A percentile compares a stretch with the other conserved stretches of the same genome.
These are phyloP conservation scores for Stromatinia cepivora DNA, from an alignment of 2,329 filamentous ascomycete species.

Conservation along the genomic window DNA sequence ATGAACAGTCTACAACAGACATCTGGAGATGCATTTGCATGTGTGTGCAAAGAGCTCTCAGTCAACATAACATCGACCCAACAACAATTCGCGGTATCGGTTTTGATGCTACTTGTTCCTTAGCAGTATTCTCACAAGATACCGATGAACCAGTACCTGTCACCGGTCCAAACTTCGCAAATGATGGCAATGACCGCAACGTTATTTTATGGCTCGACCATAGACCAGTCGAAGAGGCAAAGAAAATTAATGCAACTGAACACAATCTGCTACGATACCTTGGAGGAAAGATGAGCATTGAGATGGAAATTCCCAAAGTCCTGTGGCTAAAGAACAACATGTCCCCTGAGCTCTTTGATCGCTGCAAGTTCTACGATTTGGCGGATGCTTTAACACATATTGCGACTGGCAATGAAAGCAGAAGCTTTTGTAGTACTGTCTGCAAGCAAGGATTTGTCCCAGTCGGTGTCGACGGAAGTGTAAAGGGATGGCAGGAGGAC, in stretches of 20 bases:
- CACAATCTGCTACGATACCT: conserved; percentile 96
- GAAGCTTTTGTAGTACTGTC: conserved; percentile 93
- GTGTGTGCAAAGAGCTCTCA: conserved; percentile 79
- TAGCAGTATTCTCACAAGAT: conserved; percentile 85
- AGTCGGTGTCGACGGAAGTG: conserved; percentile 93
- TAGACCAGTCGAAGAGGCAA: conserved; percentile 84
- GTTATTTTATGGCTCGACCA: conserved; percentile 98
- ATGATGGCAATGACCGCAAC: conserved; percentile 82
- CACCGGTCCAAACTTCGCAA: conserved; percentile 81
- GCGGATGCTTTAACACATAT: conserved; percentile 91
- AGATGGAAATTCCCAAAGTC: conserved; percentile 99
- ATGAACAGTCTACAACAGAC: conserved; percentile 96
- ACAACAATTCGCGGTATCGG: conserved; percentile 82
- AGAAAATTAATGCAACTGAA: conserved; percentile 86
- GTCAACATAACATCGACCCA: conserved; percentile 76
- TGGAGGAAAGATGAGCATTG: conserved; percentile 96
- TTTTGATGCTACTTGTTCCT: conserved; percentile 98
- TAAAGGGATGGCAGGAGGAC: conserved; percentile 97
- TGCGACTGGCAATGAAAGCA: conserved; percentile 85
- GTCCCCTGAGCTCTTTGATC: conserved; percentile 83
- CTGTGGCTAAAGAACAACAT: conserved; percentile 99
- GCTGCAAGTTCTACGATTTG: conserved; percentile 96
- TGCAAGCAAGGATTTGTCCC: conserved; percentile 98
- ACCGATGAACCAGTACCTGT: conserved; percentile 91
- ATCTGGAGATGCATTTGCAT: conserved; percentile 95